Percentiles rank a stretch among this genome's conserved stretches.
Evolutionary conservation across 2,329 filamentous ascomycete genomes (phyloP).

Genomic region (Didymella keratinophila): DNA sequence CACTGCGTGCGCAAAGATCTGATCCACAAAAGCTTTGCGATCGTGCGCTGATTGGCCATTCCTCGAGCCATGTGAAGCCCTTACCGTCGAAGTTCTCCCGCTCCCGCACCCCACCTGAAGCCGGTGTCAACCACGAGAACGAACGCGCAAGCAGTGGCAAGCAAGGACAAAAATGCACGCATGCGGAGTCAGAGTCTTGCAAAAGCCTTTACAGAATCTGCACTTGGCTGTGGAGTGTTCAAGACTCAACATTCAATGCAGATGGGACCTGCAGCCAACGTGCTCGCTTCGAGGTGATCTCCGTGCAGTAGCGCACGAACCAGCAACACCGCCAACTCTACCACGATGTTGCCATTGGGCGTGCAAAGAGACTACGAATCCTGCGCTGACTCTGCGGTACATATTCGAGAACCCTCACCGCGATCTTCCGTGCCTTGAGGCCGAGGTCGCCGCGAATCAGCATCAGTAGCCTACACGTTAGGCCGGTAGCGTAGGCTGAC

Average conservation of each 20-base stretch:
- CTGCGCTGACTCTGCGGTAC: neutral
- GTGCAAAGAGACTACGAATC: neutral
- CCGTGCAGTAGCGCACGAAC: slow-evolving; percentile 2
- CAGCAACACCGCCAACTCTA: neutral
- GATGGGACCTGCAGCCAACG: neutral
- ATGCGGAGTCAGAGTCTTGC: slow-evolving; percentile 3
- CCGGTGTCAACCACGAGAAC: slow-evolving; percentile 3
- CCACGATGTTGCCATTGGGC: neutral
- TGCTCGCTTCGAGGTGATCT: slow-evolving; percentile 1
- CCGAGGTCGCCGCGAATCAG: too few species aligned
- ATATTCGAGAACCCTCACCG: neutral
- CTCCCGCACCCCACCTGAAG: slow-evolving; percentile 3
- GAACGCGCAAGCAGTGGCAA: slow-evolving; percentile 14
- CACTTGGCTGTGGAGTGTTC: slow-evolving; percentile 6
- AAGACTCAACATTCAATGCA: neutral
- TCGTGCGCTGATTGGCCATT: slow-evolving; percentile 14
- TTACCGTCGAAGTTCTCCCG: slow-evolving; percentile 9
- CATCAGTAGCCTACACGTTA: neutral
- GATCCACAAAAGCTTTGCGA: slow-evolving; percentile 10
- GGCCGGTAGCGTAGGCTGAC: neutral
- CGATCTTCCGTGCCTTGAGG: neutral
- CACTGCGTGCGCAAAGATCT: neutral
- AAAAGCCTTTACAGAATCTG: slow-evolving; percentile 14
- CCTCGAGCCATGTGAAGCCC: slow-evolving; percentile 4
- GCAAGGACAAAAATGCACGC: slow-evolving; percentile 5